Conservation (phyloP, 345 rosid species). For the Arabidopsis arenosa region DNA sequence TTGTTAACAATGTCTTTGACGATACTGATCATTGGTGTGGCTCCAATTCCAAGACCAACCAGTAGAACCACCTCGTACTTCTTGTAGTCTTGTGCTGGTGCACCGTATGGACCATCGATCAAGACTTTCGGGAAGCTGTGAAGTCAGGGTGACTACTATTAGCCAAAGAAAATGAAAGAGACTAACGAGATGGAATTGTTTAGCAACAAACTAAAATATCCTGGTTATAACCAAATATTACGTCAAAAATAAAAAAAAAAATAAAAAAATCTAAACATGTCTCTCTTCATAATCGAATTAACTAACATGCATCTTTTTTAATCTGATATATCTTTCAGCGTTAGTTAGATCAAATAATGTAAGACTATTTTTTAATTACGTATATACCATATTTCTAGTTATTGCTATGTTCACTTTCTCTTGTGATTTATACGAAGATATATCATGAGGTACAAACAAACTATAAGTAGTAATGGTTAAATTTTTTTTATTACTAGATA, state of each 20-base stretch:
- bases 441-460: no score
- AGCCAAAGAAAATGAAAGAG: neutral
- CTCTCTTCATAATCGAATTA: no score
- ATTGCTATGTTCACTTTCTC: constrained; percentile 12
- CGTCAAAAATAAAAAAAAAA: no score
- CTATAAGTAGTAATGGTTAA: no score
- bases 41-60: constrained; percentile 85
- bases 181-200: neutral
- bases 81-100: constrained; percentile 90
- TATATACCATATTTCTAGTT: neutral
- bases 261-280: neutral
- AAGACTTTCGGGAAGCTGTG: constrained; percentile 73
- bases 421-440: no score
- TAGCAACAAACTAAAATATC: neutral
- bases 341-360: constrained; percentile 3
- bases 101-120: constrained; percentile 89
- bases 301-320: constrained; percentile 9
- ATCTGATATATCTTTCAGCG: neutral
- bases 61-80: constrained; percentile 75
- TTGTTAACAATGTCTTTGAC: constrained; percentile 78
- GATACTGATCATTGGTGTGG: constrained; percentile 91
- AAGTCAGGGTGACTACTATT: neutral
- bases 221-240: neutral
- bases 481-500: neutral
- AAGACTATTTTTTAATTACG: neutral